Base-by-base conservation (phyloP, 139 green algal genomes). In the Chlorella vulgaris region DNA sequence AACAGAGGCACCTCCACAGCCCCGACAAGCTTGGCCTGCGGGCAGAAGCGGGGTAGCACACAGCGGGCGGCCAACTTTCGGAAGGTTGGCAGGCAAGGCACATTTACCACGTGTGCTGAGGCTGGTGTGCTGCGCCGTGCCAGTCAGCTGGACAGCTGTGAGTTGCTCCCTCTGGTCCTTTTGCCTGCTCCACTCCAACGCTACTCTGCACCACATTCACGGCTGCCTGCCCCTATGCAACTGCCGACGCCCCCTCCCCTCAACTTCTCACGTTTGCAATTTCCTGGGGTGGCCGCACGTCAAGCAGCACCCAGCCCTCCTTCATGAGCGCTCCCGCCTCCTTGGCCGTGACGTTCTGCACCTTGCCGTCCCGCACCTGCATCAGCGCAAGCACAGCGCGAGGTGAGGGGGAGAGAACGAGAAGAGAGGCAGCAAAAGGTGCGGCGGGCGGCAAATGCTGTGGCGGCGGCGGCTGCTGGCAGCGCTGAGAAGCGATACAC, bases 291-390 rank as follows among this genome's bases (percentile, higher is more conserved):
- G 95, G 94, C 13, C 95, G 85, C 33, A 97, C 93, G 83, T 98
- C 95, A 58, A 98, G 91, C 43, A 98, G 43, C 33, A 86, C 69
- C 95, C 94, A 98, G 71, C 93, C 94, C 21, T 98, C 89, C 74
- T 92, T 68, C 68, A 93, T 78, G 75, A 93, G 68, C 22, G 87
- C 40, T 26, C 69, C 81, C 10, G 86, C 78, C 53, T 90, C 84
- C 36, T 82, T 82, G 35, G 85, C 74, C 3, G 65, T 84, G 19
- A 96, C 80, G 71, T 92, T 94, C 68, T 84, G 82, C 22, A 96
- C 92, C 69, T 85, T 70, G 63, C 89, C 86, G 33, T 89, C 79
- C 0, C 81, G 67, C 1, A 91, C 61, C 88, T 91, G 85, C 60
- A 3, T 26, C 18, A 13, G 10, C 13, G 43, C 31, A 13, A 7